phyloP scores from a whole-genome alignment of 371 early-diverging fungal genomes.

The Quaeritorhiza haematococci region DNA sequence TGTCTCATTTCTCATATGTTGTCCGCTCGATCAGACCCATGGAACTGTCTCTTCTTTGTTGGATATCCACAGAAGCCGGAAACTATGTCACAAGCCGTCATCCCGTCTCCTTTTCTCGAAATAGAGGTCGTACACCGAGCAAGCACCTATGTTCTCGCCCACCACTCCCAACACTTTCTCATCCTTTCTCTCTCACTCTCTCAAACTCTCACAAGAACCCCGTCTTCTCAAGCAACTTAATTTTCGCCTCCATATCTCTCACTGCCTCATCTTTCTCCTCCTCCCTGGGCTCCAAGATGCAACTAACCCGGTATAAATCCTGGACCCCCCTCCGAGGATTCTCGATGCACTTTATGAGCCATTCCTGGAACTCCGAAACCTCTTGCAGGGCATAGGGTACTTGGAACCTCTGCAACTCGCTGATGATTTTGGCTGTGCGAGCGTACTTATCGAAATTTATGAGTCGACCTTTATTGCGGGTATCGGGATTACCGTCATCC shows the following conservation, averaged over 20 bases:
- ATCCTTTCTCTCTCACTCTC: too few species aligned
- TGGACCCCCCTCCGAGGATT: conserved; percentile 10
- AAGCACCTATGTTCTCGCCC: too few species aligned
- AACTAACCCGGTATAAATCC: conserved; percentile 28
- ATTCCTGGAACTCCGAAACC: conserved; percentile 12
- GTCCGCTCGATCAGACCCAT: too few species aligned
- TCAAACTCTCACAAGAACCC: conserved; percentile 27
- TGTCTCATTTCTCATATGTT: too few species aligned
- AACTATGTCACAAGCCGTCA: too few species aligned
- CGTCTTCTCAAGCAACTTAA: conserved; percentile 25
- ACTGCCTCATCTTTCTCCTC: conserved; percentile 14
- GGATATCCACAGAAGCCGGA: too few species aligned
- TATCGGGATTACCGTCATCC: conserved; percentile 61
- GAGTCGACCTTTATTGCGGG: conserved; percentile 35
- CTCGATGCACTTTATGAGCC: conserved; percentile 17
- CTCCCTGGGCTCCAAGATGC: conserved; percentile 33
- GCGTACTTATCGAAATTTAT: conserved; percentile 82
- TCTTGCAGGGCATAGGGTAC: conserved; percentile 56
- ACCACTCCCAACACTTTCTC: too few species aligned
- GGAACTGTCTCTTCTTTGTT: too few species aligned
- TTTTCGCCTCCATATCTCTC: conserved; percentile 21
- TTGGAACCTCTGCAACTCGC: conserved; percentile 77
- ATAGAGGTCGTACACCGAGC: too few species aligned
- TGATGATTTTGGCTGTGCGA: conserved; percentile 59
- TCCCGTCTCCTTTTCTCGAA: too few species aligned